phyloP scores from a whole-genome alignment of 768 basidiomycete species.

The Kwoniella dejecticola region DNA sequence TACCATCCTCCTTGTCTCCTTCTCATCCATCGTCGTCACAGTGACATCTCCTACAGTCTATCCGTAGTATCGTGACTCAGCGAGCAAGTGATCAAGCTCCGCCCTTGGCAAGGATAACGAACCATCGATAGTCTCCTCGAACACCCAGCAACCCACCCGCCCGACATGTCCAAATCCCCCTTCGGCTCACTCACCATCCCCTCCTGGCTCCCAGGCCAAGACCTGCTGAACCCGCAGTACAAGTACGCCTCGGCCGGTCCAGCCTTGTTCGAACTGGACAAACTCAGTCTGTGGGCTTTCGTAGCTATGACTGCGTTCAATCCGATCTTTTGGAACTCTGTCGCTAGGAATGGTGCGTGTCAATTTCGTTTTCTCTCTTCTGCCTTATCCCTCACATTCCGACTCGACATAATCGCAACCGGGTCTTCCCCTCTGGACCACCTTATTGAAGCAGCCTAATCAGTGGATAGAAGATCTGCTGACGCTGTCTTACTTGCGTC shows the following conservation, averaged over 20 bases:
- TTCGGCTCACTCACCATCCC: conserved; percentile 28
- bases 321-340: conserved; percentile 92
- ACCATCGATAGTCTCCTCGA: neutral
- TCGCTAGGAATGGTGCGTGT: conserved; percentile 83
- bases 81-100: no score
- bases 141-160: neutral
- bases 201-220: conserved; percentile 39
- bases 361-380: neutral
- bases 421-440: no score
- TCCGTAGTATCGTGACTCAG: no score
- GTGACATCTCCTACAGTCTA: no score
- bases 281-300: conserved; percentile 68
- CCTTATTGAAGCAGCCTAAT: no score
- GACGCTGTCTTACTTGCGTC: no score
- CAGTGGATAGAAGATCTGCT: no score
- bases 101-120: no score
- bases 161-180: conserved; percentile 16
- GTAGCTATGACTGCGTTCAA: conserved; percentile 81
- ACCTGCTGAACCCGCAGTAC: conserved; percentile 8
- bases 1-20: neutral
- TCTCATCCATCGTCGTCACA: neutral
- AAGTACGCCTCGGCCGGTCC: conserved; percentile 8
- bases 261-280: conserved; percentile 63
- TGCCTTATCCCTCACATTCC: neutral
- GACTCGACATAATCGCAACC: no score